Conservation (phyloP, 179 eudicot genomes). For the Patellifolia procumbens region DNA sequence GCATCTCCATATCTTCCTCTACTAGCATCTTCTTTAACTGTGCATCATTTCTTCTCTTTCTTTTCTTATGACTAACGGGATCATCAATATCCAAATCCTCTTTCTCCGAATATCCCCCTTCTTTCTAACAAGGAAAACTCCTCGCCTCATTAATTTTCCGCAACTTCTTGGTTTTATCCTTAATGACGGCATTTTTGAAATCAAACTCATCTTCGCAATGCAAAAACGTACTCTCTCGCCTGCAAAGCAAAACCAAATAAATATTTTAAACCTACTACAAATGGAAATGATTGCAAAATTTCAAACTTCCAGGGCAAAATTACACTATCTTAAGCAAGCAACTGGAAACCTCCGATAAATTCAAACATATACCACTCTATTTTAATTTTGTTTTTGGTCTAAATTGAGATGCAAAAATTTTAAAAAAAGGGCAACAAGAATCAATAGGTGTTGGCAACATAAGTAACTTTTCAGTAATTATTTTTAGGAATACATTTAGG, state of each 20-base stretch:
- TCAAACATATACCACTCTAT: no score
- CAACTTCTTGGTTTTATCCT: constrained; percentile 46
- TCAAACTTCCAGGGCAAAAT: background rate
- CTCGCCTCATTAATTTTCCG: constrained; percentile 37
- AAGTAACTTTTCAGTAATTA: no score
- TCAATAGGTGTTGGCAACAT: no score
- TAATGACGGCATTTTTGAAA: constrained; percentile 57
- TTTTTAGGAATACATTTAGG: no score
- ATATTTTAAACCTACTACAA: background rate
- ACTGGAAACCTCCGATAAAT: background rate
- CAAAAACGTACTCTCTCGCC: constrained; percentile 7
- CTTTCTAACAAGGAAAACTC: constrained; percentile 36
- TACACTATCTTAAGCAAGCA: background rate
- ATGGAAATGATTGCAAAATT: background rate
- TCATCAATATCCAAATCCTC: constrained; percentile 30
- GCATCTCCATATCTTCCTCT: constrained; percentile 61
- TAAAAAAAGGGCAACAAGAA: no score
- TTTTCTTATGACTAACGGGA: constrained; percentile 39
- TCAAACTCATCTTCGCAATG: constrained; percentile 53
- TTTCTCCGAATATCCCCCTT: constrained; percentile 34
- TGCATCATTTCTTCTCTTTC: constrained; percentile 46
- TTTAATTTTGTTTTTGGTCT: no score
- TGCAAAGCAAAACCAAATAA: constrained; percentile 22
- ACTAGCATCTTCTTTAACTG: constrained; percentile 33
- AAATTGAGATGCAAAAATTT: no score